These are phyloP conservation scores for Colletotrichum limetticola DNA, from an alignment of 2,329 filamentous ascomycete genomes.

Conservation along the genomic window DNA sequence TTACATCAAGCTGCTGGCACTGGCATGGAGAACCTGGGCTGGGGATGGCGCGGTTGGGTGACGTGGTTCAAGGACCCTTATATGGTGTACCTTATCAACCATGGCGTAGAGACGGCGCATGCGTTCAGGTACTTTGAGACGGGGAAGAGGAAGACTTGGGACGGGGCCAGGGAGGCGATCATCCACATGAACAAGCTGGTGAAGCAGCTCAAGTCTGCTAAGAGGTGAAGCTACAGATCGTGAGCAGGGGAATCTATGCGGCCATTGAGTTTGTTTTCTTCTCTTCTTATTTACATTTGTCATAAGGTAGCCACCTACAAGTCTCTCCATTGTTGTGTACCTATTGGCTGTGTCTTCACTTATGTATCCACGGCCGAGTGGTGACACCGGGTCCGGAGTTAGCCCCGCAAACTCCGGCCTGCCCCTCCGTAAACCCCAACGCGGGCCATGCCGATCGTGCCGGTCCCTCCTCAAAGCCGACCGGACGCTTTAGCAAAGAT, in stretches of 20 bases:
- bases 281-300: not conserved
- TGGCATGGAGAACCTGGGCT: constrained; percentile 53
- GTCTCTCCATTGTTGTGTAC: not conserved
- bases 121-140: constrained; percentile 54
- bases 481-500: not conserved
- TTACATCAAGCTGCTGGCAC: constrained; percentile 53
- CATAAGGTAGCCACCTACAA: too few relatives aligned
- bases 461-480: not conserved
- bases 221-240: not conserved
- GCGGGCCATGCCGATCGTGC: not conserved
- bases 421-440: not conserved
- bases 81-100: constrained; percentile 50
- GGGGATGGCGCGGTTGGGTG: constrained; percentile 52
- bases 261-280: not conserved
- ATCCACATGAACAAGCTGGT: constrained; percentile 44
- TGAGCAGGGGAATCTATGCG: not conserved
- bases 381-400: not conserved
- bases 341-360: not conserved
- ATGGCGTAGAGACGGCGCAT: constrained; percentile 52
- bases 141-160: constrained; percentile 51
- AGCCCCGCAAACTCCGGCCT: constrained; percentile 18
- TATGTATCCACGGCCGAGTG: not conserved
- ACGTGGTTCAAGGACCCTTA: constrained; percentile 51
- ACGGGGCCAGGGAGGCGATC: constrained; percentile 50
- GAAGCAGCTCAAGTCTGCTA: constrained; percentile 39